A percentile compares a stretch with the other conserved stretches of the same genome.
Conservation (phyloP, 106 monocot genomes). For the Dendrobium catenatum region DNA sequence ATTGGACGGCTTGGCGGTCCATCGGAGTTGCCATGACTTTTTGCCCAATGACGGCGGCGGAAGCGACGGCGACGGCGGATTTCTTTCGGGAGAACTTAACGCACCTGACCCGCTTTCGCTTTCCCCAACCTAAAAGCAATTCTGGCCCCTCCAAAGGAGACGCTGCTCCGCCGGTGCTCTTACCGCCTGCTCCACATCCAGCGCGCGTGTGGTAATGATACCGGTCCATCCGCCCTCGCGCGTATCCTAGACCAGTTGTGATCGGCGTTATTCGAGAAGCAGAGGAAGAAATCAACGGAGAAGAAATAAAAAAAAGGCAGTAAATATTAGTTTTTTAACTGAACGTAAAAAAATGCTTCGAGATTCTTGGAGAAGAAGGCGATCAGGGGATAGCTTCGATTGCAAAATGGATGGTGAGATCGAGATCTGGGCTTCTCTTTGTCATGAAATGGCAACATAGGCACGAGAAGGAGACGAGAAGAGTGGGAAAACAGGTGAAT, state of each 20-base stretch:
- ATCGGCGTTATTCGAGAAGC: background rate
- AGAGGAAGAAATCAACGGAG: background rate
- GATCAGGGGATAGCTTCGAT: background rate
- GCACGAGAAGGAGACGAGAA: too few species aligned
- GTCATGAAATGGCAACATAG: too few species aligned
- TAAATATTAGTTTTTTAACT: background rate
- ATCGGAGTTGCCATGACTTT: background rate
- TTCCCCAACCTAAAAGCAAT: slow-evolving; percentile 4
- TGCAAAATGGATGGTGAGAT: background rate
- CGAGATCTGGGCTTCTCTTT: too few species aligned
- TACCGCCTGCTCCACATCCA: background rate
- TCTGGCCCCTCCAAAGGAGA: background rate
- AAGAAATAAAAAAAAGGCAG: background rate
- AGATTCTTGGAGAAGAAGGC: background rate
- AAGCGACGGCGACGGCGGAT: background rate
- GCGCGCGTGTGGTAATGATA: slow-evolving; percentile 3
- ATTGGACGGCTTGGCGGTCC: background rate
- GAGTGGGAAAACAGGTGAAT: too few species aligned
- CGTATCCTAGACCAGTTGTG: background rate
- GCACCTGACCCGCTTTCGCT: background rate
- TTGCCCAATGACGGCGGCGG: background rate
- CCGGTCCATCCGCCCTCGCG: background rate
- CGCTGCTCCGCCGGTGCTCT: background rate
- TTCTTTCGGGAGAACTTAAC: background rate
- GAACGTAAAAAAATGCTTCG: background rate